Percentiles rank a stretch among this genome's conserved stretches.
phyloP scores from a whole-genome alignment of 768 basidiomycete genomes.

The Russula earlei region DNA sequence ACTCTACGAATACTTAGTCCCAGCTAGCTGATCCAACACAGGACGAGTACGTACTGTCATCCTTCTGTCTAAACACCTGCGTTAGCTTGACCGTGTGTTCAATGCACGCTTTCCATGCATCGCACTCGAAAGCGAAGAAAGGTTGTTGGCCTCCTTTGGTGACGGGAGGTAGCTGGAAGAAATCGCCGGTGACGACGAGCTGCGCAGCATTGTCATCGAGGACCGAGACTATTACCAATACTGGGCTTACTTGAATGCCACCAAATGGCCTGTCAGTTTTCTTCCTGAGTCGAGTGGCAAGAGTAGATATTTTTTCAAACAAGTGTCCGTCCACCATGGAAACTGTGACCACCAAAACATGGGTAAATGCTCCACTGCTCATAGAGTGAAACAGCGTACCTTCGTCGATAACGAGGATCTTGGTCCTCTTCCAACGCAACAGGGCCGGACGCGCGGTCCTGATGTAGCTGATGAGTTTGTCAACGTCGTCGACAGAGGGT shows the following conservation, averaged over 20 bases:
- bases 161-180: slow-evolving; percentile 57
- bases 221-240: slow-evolving; percentile 27
- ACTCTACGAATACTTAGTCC: slow-evolving; percentile 33
- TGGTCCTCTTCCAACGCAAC: slow-evolving; percentile 47
- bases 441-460: slow-evolving; percentile 44
- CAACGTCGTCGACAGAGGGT: slow-evolving; percentile 36
- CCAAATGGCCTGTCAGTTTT: slow-evolving; percentile 47
- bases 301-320: slow-evolving; percentile 48
- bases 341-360: slow-evolving; percentile 29
- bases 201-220: slow-evolving; percentile 17
- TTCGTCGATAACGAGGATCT: slow-evolving; percentile 59
- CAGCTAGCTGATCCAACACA: not conserved
- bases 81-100: slow-evolving; percentile 54
- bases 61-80: slow-evolving; percentile 71
- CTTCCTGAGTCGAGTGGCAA: slow-evolving; percentile 44
- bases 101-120: slow-evolving; percentile 47
- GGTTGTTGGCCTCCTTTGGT: slow-evolving; percentile 34
- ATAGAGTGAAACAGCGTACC: slow-evolving; percentile 27
- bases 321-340: slow-evolving; percentile 62
- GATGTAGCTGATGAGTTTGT: slow-evolving; percentile 42
- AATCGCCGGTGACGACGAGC: slow-evolving; percentile 55
- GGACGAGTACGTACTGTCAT: slow-evolving; percentile 40
- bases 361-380: not conserved
- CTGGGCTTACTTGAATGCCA: slow-evolving; percentile 45
- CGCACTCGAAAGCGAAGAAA: slow-evolving; percentile 60